These are phyloP conservation scores for Pseudogymnoascus sp. DNA, from an alignment of 2,329 filamentous ascomycete species.

Conservation along the genomic window DNA sequence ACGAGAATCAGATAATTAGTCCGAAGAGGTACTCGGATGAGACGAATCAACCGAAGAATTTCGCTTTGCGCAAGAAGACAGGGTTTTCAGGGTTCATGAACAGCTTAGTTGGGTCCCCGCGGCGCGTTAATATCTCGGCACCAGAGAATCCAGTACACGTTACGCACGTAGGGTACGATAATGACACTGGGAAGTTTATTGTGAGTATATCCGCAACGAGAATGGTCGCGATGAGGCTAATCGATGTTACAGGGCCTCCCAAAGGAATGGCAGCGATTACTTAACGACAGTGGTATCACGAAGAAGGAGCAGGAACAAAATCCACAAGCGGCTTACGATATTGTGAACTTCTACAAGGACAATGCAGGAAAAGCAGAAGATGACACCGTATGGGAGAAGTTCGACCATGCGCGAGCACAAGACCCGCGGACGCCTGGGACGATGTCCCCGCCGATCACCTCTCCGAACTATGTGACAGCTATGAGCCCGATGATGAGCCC, in stretches of 20 bases:
- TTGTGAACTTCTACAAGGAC: conserved; percentile 95
- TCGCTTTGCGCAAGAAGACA: conserved; percentile 68
- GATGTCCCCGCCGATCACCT: conserved; percentile 33
- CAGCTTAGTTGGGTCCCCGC: conserved; percentile 73
- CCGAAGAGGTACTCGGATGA: conserved; percentile 78
- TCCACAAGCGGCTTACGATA: conserved; percentile 90
- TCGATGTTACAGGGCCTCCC: conserved; percentile 64
- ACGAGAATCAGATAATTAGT: conserved; percentile 41
- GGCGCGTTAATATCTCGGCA: conserved; percentile 90
- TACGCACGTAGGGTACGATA: conserved; percentile 96
- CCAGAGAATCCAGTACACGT: conserved; percentile 97
- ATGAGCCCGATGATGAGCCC: conserved; percentile 64
- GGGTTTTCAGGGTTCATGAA: conserved; percentile 84
- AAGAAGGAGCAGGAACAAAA: conserved; percentile 94
- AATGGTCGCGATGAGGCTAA: background rate
- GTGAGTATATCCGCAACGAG: conserved; percentile 37
- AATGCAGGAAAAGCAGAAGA: conserved; percentile 67
- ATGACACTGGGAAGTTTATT: conserved; percentile 91
- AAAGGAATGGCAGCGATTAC: conserved; percentile 93
- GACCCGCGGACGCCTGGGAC: conserved; percentile 35
- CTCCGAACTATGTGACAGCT: conserved; percentile 47
- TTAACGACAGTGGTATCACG: conserved; percentile 92
- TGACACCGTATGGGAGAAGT: conserved; percentile 91
- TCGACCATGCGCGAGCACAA: conserved; percentile 70
- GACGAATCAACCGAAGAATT: conserved; percentile 52